Evolutionary conservation across 768 basidiomycete genomes (phyloP), one percentile per base, ranked within the genome.

Genomic region (Mycena albidolilacea): DNA sequence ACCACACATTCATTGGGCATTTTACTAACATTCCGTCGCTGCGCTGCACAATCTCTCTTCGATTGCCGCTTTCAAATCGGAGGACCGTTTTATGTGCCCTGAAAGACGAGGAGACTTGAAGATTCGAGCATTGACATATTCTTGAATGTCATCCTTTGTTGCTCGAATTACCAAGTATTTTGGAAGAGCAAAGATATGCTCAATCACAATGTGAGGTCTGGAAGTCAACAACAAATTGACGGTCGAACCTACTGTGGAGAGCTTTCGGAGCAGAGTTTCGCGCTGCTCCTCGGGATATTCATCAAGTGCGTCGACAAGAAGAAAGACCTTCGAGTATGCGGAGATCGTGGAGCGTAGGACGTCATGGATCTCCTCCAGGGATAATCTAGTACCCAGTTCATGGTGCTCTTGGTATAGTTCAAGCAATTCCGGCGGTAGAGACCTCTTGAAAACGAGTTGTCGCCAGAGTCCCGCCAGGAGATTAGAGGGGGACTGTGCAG

Each of bases 231-330:
- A 23, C 14, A 66, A 21, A 39, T 17, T 66, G 39, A 55, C 38
- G 0, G 12, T 41, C 8, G 54, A 6, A 5, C 65, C 52, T 9
- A 8, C 7, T 38, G 8, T 10, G 15, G 0, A 9, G 3, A 58
- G 57, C 2, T 5, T 6, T 19, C 9, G 17, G 5, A 66, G 50
- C 7, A 66, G 19, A 1, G 19, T 11, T 8, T 57, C 3, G 2
- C 65, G 65, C 6, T 30, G 9, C 4, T 35, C 39, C 55, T 66
- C 65, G 2, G 65, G 65, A 44, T 66, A 66, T 43, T 66, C 65
- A 37, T 66, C 65, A n/a, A 66, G 4, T 1, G 65, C 65, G 39
- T 66, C 65, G 14, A 66, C 39, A 7, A 66, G 35, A 35, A 66
- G 23, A 15, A 55, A 66, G 1, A 66, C 55, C 7, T 46, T 43